Base-by-base conservation (phyloP, 257 asterid genomes). In the Forsythia viridissima region DNA sequence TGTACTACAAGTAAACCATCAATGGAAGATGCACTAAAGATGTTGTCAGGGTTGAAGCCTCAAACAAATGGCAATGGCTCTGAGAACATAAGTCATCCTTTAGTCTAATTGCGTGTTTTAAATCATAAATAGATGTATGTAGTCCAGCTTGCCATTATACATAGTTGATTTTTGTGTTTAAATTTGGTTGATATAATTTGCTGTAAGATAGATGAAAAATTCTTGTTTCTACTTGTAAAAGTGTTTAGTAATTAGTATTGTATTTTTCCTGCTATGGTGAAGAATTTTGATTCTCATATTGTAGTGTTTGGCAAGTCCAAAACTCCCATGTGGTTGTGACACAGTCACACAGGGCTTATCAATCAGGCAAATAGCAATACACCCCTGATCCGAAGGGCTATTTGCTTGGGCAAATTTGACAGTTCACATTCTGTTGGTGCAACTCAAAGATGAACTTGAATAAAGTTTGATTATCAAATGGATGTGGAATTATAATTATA, bases 1-100 rank as follows among this genome's bases (percentile, higher is more conserved):
- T 93, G 99, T 87, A 91, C 82, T 16, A 87, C 87, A 76, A 83
- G 87, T 77, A 87, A 91, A 81, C 93, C 97, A 40, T 86, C 97
- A 12, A 90, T 92, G 93, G 91, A 88, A 79, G 94, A 89, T 40
- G 92, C 78, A 9, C 36, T 92, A 41, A 87, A 91, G 85, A 80
- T 89, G 79, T 67, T 93, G 40, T 82, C 89, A 1, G 80, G 83
- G 72, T 78, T 78, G 73, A 87, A 86, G 68, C 77, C 85, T 30
- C 79, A 75, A 72, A 70, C 37, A 43, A 81, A 73, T 65, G 83
- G 77, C 15, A 59, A 7, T 61, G 30, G 42, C 79, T 41, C 55
- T 73, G 6, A 63, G 76, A 61, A 72, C 13, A 12, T 15, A 78
- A 41, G 74, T 37, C 12, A 63, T 59, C 67, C 11, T 59, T 59